phyloP scores from a whole-genome alignment of 148 eudicot species.

The Cornus suecica region DNA sequence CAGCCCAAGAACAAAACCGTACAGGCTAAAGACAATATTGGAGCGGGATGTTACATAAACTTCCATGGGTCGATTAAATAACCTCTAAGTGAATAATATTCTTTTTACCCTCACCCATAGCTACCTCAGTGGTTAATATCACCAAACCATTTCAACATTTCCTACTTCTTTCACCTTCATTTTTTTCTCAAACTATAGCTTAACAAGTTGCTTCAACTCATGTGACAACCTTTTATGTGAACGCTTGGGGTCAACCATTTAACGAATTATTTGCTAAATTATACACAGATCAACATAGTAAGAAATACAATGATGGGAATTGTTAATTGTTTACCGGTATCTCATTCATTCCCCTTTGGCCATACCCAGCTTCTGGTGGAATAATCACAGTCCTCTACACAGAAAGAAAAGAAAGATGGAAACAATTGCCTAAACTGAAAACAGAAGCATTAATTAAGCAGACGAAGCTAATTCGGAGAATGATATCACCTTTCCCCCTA shows the following conservation, averaged over 20 bases:
- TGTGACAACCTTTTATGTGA: not conserved
- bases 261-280: not conserved
- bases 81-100: not conserved
- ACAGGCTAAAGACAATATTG: too few species aligned
- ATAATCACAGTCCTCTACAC: conserved; percentile 88
- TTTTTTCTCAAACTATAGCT: not conserved
- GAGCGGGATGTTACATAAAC: too few species aligned
- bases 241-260: not conserved
- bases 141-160: not conserved
- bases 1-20: too few species aligned
- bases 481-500: conserved; percentile 79
- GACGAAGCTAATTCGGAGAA: not conserved
- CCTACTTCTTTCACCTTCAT: not conserved
- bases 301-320: not conserved
- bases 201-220: not conserved
- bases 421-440: not conserved
- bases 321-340: conserved; percentile 63
- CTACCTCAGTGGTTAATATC: not conserved
- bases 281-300: not conserved
- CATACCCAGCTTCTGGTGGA: conserved; percentile 89
- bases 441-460: not conserved
- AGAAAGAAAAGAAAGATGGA: conserved; percentile 4
- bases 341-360: conserved; percentile 79
- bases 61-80: not conserved
- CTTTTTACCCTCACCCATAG: not conserved